phyloP scores from a whole-genome alignment of 2,329 filamentous ascomycete genomes.

The Cordyceps sp. region DNA sequence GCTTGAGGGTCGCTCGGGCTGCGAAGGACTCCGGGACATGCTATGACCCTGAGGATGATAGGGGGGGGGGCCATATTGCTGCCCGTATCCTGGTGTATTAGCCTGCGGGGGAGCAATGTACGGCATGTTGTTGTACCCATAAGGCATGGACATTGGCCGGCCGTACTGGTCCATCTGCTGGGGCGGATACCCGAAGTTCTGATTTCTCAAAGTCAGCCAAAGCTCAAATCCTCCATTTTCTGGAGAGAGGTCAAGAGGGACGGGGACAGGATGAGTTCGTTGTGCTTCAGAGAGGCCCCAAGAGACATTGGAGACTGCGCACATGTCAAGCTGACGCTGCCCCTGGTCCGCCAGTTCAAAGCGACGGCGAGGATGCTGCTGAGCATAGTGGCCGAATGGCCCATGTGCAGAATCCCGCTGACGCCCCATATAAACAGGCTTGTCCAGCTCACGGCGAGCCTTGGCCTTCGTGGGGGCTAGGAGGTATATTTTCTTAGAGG shows the following conservation, averaged over 20 bases:
- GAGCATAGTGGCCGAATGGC: constrained; percentile 14
- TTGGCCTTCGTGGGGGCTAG: constrained; percentile 27
- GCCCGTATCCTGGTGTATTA: constrained; percentile 33
- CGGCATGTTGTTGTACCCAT: constrained; percentile 27
- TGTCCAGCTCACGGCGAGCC: constrained; percentile 28
- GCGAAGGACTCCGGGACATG: constrained; percentile 76
- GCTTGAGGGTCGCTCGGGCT: constrained; percentile 53
- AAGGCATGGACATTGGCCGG: constrained; percentile 20
- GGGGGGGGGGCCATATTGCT: constrained; percentile 23
- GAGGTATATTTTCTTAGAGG: constrained; percentile 19
- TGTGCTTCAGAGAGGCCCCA: no score
- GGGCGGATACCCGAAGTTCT: constrained; percentile 44
- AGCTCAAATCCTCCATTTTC: constrained; percentile 55
- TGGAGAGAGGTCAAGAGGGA: constrained; percentile 45
- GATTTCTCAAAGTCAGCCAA: constrained; percentile 52
- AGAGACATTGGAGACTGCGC: no score
- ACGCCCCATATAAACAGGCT: constrained; percentile 22
- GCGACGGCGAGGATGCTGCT: constrained; percentile 22
- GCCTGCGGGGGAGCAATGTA: constrained; percentile 30
- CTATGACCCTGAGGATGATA: constrained; percentile 38
- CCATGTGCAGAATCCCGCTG: constrained; percentile 20
- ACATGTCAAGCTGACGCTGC: constrained; percentile 11
- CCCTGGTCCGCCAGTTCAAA: constrained; percentile 27
- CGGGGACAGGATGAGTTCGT: constrained; percentile 5
- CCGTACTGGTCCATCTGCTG: constrained; percentile 21